Percentiles rank a stretch among this genome's conserved stretches.
phyloP scores from a whole-genome alignment of 1,139 yeast genomes.

The Yamadazyma sp. region DNA sequence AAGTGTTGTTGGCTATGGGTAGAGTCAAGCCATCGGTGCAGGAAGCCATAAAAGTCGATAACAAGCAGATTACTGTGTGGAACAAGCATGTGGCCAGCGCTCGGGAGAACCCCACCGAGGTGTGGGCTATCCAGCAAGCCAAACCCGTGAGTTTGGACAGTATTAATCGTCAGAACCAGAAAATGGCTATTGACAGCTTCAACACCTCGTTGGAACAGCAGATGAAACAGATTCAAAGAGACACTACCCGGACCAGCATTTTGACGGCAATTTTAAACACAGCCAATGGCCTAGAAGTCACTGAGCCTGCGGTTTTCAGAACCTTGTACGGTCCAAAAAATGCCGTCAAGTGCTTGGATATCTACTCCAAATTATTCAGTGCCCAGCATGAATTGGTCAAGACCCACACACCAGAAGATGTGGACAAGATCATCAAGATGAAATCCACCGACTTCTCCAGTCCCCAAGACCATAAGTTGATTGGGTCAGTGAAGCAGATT shows the following conservation, averaged over 20 bases:
- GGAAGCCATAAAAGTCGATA: constrained; percentile 67
- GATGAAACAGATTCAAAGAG: constrained; percentile 40
- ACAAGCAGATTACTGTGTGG: constrained; percentile 71
- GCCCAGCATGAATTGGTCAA: constrained; percentile 29
- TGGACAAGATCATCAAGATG: constrained; percentile 25
- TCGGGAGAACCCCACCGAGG: constrained; percentile 54
- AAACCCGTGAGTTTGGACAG: constrained; percentile 43
- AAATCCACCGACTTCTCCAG: constrained; percentile 38
- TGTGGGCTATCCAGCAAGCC: constrained; percentile 54
- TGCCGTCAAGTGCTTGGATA: constrained; percentile 31
- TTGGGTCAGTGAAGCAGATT: constrained; percentile 52
- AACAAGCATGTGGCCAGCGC: constrained; percentile 66
- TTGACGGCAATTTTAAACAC: constrained; percentile 39
- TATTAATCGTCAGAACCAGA: constrained; percentile 19
- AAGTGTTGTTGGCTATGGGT: constrained; percentile 84
- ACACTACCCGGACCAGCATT: constrained; percentile 45
- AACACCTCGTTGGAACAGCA: constrained; percentile 27
- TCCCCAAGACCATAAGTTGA: constrained; percentile 38
- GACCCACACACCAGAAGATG: constrained; percentile 15
- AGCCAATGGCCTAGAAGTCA: constrained; percentile 24
- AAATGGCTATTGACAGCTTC: constrained; percentile 22
- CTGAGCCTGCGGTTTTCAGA: constrained; percentile 19
- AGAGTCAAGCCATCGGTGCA: constrained; percentile 73
- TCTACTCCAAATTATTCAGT: constrained; percentile 27
- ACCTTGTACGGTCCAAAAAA: constrained; percentile 23